phyloP scores from a whole-genome alignment of 2,329 filamentous ascomycete species.

The Phialophora chinensis region DNA sequence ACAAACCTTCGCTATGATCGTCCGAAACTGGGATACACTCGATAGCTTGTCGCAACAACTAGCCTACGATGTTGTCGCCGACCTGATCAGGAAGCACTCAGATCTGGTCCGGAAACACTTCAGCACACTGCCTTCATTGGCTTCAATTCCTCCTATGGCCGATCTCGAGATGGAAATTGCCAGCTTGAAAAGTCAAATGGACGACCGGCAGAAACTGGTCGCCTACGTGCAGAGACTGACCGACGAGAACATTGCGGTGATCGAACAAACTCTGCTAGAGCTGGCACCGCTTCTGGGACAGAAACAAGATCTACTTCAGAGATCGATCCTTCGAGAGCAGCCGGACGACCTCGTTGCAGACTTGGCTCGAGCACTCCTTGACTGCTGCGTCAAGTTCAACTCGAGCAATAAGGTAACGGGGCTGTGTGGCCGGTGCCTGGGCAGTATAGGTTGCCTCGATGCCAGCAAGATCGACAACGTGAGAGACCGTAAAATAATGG shows the following conservation, averaged over 20 bases:
- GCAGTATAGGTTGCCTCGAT: constrained; percentile 88
- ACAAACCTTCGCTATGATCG: constrained; percentile 86
- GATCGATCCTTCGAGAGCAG: constrained; percentile 80
- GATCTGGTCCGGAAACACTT: constrained; percentile 69
- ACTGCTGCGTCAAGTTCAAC: constrained; percentile 82
- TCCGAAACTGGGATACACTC: constrained; percentile 77
- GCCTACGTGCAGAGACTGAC: constrained; percentile 75
- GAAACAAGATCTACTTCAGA: constrained; percentile 79
- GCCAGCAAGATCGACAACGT: constrained; percentile 84
- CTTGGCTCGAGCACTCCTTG: constrained; percentile 78
- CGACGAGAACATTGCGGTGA: constrained; percentile 86
- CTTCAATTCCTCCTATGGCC: constrained; percentile 70
- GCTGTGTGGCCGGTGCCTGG: constrained; percentile 80
- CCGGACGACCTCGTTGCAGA: constrained; percentile 75
- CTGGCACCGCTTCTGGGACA: constrained; percentile 73
- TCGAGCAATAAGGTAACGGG: constrained; percentile 69
- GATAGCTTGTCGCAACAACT: constrained; percentile 64
- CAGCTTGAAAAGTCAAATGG: constrained; percentile 68
- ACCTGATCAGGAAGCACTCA: constrained; percentile 68
- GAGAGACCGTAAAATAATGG: constrained; percentile 78
- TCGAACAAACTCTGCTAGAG: constrained; percentile 79
- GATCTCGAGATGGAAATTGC: constrained; percentile 71
- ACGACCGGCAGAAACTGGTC: constrained; percentile 69
- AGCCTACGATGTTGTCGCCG: constrained; percentile 67
- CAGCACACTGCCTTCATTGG: constrained; percentile 77